Conservation (phyloP, 2,329 filamentous ascomycete genomes). For the Colletotrichum sp. region DNA sequence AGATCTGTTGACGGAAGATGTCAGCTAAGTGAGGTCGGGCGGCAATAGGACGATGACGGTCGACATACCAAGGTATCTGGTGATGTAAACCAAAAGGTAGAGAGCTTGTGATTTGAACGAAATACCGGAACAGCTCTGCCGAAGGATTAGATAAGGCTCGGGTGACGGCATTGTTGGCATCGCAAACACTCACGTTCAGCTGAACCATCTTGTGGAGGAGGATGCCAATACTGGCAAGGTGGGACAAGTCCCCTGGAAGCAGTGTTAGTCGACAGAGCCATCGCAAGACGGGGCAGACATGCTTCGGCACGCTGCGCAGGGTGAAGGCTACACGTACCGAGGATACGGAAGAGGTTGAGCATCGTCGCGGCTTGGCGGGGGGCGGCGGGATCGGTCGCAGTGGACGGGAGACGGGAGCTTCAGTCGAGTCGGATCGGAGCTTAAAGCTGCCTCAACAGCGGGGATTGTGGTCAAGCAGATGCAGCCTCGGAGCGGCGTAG, state of each 20-base stretch:
- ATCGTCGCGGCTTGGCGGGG: conserved; percentile 40
- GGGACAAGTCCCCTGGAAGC: conserved; percentile 84
- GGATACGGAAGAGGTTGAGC: conserved; percentile 64
- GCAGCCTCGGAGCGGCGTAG: neutral
- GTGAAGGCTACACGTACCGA: conserved; percentile 45
- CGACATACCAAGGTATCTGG: conserved; percentile 82
- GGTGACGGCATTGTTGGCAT: neutral
- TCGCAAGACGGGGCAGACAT: neutral
- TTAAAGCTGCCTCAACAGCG: conserved; percentile 17
- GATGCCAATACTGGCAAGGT: conserved; percentile 92
- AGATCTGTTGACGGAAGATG: conserved; percentile 64
- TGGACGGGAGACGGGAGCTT: neutral
- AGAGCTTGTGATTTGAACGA: conserved; percentile 98
- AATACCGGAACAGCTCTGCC: conserved; percentile 94
- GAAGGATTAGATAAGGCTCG: conserved; percentile 12
- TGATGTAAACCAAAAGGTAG: conserved; percentile 92
- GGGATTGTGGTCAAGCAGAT: neutral
- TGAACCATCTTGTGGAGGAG: conserved; percentile 96
- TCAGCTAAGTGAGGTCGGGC: neutral
- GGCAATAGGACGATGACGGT: neutral
- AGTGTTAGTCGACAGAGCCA: conserved; percentile 13
- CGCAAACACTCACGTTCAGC: conserved; percentile 71
- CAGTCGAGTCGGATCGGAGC: neutral
- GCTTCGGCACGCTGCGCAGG: neutral
- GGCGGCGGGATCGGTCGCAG: neutral